These are phyloP conservation scores for Talaromyces marneffei DNA, from an alignment of 2,329 filamentous ascomycete genomes.

Conservation along the genomic window DNA sequence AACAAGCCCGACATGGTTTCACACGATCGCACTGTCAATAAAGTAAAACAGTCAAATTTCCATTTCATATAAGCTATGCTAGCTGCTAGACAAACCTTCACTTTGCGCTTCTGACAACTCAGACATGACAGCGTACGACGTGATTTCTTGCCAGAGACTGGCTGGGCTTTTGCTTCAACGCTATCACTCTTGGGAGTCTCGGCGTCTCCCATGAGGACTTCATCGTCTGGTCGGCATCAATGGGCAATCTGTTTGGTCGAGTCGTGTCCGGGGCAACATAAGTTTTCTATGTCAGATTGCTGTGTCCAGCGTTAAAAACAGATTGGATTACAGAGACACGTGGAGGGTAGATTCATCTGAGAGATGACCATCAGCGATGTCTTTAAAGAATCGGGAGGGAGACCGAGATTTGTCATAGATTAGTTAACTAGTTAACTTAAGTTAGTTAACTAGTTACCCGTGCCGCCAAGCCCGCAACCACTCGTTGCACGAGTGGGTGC, in stretches of 20 bases:
- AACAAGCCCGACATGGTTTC: constrained; percentile 28
- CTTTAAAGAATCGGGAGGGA: neutral
- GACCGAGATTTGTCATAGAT: neutral
- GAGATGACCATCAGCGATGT: neutral
- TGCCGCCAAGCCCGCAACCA: no score
- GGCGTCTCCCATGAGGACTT: constrained; percentile 9
- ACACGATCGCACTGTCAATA: constrained; percentile 24
- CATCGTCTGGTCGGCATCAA: constrained; percentile 6
- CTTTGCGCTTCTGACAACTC: constrained; percentile 29
- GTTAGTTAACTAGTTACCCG: no score
- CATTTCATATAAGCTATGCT: neutral
- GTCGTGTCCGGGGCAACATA: neutral
- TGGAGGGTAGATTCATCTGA: no score
- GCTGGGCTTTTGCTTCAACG: neutral
- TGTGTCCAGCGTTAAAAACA: neutral
- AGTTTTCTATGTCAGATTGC: neutral
- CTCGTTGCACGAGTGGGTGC: no score
- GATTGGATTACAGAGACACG: neutral
- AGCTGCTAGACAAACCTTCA: constrained; percentile 22
- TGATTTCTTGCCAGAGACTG: constrained; percentile 21
- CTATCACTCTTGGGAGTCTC: constrained; percentile 5
- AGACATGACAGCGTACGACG: constrained; percentile 29
- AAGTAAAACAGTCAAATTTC: neutral
- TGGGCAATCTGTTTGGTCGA: no score
- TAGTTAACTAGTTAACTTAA: no score